phyloP scores from a whole-genome alignment of 306 rosid genomes.

The Cucumis melo region DNA sequence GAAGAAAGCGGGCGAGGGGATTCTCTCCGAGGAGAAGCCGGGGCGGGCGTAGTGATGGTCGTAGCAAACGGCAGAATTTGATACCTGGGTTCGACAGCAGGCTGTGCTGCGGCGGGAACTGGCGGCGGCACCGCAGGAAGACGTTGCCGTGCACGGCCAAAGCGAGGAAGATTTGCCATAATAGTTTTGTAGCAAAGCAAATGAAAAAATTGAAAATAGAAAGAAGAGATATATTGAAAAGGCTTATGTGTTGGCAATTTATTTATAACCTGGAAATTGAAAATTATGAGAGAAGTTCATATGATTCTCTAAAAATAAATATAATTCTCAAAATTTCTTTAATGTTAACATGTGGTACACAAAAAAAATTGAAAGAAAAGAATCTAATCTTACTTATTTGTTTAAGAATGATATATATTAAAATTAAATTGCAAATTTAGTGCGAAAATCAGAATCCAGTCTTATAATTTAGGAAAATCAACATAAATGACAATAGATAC shows the following conservation, averaged over 20 bases:
- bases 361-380: too few relatives aligned
- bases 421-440: too few relatives aligned
- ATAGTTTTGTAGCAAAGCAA: background rate
- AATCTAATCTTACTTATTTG: background rate
- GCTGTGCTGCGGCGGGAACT: background rate
- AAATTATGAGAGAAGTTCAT: background rate
- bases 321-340: background rate
- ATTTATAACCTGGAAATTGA: background rate
- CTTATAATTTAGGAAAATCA: too few relatives aligned
- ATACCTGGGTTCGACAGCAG: background rate
- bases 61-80: background rate
- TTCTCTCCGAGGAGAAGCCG: background rate
- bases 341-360: background rate
- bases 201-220: background rate
- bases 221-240: background rate
- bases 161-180: conserved; percentile 42
- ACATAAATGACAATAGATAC: too few relatives aligned
- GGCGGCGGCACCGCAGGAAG: conserved; percentile 22
- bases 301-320: background rate
- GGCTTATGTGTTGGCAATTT: background rate
- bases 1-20: background rate
- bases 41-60: background rate
- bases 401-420: too few relatives aligned
- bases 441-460: too few relatives aligned
- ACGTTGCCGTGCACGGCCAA: conserved; percentile 46